Evolutionary conservation across 768 basidiomycete species (phyloP), one percentile per base, ranked within the genome.

Genomic region (Lactarius hengduanensis): DNA sequence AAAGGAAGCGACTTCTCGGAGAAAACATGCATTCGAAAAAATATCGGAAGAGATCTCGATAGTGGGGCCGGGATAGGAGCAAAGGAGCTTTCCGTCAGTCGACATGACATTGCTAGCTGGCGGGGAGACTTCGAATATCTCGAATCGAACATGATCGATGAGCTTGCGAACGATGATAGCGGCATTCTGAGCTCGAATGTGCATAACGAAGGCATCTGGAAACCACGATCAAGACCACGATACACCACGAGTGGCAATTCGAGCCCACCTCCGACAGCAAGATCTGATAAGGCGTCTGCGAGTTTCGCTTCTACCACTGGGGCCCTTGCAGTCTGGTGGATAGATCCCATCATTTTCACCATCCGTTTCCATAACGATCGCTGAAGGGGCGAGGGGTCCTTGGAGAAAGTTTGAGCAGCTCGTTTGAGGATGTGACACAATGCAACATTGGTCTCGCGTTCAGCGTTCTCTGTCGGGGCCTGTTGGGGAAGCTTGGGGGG

Each of bases 51-150:
- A 75, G 38, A 84, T 28, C 40, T 76, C 59, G 45, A 82, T 73
- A 1, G 81, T 78, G 6, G 81, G 79, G 0, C 78, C 79, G 16
- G 83, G 84, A 22, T 47, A 47, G 1, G 47, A 47, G 47, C 47
- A 22, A 22, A 47, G 47, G 3, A 47, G 4, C 47, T 82, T 83
- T 38, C 82, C 82, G 36, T 70, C 69, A 0, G 76, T 60, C 1
- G 65, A 71, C 73, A 80, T 79, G 20, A 85, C 77, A 4, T 64
- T 63, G 18, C 70, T 71, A 2, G 76, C 69, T 34, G 72, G 69
- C 1, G 82, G 77, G 0, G 80, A 80, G 5, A 79, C 74, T 69
- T 84, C 80, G 64, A 85, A 85, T 2, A 47, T 47, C 47, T 47
- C 63, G 63, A 64, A 65, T 28, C 34, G 64, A 57, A 65, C 59